Percentiles rank a stretch among this genome's conserved stretches.
Evolutionary conservation across 345 rosid genomes (phyloP).

Genomic region (Salix exigua): DNA sequence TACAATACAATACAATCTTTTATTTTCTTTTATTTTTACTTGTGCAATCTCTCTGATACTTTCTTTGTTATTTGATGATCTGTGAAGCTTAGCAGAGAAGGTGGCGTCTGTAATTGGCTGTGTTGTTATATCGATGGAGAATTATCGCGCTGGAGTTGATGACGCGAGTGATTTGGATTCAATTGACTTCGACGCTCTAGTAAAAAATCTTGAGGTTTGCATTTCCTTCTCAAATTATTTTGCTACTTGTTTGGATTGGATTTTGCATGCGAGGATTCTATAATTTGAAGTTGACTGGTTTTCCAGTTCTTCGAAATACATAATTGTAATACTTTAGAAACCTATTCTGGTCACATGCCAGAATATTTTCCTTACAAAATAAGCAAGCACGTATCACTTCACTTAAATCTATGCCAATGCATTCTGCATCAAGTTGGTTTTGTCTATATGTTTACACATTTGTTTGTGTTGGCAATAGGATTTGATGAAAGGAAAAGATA

Average conservation of each 20-base stretch:
- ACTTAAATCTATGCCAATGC: background rate
- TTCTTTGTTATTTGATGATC: slow-evolving; percentile 26
- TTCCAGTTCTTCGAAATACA: background rate
- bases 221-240: background rate
- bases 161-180: slow-evolving; percentile 87
- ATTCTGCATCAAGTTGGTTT: background rate
- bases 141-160: slow-evolving; percentile 71
- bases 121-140: slow-evolving; percentile 94
- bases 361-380: background rate
- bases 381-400: no score
- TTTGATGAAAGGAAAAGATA: slow-evolving; percentile 67
- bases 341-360: background rate
- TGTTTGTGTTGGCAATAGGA: slow-evolving; percentile 52
- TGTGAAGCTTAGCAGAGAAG: slow-evolving; percentile 92
- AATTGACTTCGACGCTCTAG: slow-evolving; percentile 79
- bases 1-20: background rate
- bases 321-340: background rate
- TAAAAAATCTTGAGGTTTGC: slow-evolving; percentile 78
- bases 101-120: slow-evolving; percentile 96
- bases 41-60: background rate
- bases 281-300: background rate
- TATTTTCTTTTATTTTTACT: background rate
- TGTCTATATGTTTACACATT: slow-evolving; percentile 3
- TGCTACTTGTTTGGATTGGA: background rate
- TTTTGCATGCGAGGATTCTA: slow-evolving; percentile 2